Evolutionary conservation across 257 asterid genomes (phyloP).

Genomic region (Agastache rugosa): DNA sequence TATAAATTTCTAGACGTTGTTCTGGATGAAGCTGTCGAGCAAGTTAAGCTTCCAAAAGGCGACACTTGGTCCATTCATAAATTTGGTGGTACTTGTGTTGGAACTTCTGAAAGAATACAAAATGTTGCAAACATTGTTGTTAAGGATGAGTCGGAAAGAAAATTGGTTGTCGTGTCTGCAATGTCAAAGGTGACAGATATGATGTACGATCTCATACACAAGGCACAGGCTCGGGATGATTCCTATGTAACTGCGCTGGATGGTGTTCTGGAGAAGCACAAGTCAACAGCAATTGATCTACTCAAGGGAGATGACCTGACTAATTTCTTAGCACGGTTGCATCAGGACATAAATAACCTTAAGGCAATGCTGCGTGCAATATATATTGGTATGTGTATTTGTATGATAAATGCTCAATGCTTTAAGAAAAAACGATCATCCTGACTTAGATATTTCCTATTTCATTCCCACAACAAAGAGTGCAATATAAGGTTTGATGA

Average conservation of each 20-base stretch:
- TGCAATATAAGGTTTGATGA: not conserved
- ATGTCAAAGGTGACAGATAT: conserved; percentile 98
- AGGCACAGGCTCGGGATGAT: conserved; percentile 83
- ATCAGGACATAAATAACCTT: conserved; percentile 77
- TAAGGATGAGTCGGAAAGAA: conserved; percentile 74
- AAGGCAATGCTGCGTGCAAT: conserved; percentile 95
- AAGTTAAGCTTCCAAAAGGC: conserved; percentile 72
- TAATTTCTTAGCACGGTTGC: conserved; percentile 65
- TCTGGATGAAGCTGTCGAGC: conserved; percentile 61
- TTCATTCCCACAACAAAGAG: not conserved
- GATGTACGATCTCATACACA: conserved; percentile 92
- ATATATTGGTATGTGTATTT: conserved; percentile 68
- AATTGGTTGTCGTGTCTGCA: conserved; percentile 92
- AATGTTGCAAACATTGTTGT: conserved; percentile 85
- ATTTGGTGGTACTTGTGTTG: conserved; percentile 98
- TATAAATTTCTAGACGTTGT: conserved; percentile 45
- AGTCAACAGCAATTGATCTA: conserved; percentile 74
- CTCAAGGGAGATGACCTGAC: conserved; percentile 78
- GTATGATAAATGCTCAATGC: not conserved
- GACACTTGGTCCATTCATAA: conserved; percentile 94
- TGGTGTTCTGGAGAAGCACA: conserved; percentile 83
- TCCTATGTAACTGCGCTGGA: conserved; percentile 69
- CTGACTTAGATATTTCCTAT: conserved; percentile 3
- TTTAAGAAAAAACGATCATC: not conserved
- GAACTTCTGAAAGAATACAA: conserved; percentile 81